Base-by-base conservation (phyloP, 148 eudicot genomes). In the Chenopodium formosanum region DNA sequence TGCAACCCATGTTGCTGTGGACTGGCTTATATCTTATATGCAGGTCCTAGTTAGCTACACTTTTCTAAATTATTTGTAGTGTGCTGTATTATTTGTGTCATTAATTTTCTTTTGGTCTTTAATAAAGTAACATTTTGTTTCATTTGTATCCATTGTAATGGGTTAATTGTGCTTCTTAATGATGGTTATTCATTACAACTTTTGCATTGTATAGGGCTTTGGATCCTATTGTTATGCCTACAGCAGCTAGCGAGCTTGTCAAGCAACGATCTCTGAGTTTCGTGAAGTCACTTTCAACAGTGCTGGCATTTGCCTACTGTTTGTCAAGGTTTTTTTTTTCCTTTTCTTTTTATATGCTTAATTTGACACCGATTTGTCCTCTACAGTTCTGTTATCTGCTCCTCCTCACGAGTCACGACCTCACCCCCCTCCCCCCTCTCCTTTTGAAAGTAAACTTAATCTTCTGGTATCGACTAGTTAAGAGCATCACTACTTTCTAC, bases 1-100 rank as follows among this genome's bases (percentile, higher is more conserved):
- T 96, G 84, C 97, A 88, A 83, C 98, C 99, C 77, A 84, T 94
- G 83, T 80, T 96, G 86, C 87, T 96, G 37, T 96, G 99, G 99
- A 85, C 90, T 13, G 97, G 95, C 75, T 94, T 90, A 74, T 85
- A 85, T 20, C 91, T 94, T 71, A 84, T 96, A 76, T 96, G 97
- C 98, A 96, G 98, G 99, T 93, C 48, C 81, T 52, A 77, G 82
- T 74, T 20, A 31, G n/a, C 31, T 73, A 50, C 73, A 48, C 52
- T 81, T 14, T 50, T 66, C 22, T 80, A 64, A 10, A 60, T 50
- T 25, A 76, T 46, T 14, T 46, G 16, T 40, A 32, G 16, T 80
- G 13, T 60, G 17, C 17, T 56, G 56, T 52, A 52, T 52, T 10
- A 10, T 52, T 52, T 52, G 12, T 10, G 12, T 14, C 12, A 29